Base-by-base conservation (phyloP, 2,329 filamentous ascomycete genomes). In the Fusarium newnesense region DNA sequence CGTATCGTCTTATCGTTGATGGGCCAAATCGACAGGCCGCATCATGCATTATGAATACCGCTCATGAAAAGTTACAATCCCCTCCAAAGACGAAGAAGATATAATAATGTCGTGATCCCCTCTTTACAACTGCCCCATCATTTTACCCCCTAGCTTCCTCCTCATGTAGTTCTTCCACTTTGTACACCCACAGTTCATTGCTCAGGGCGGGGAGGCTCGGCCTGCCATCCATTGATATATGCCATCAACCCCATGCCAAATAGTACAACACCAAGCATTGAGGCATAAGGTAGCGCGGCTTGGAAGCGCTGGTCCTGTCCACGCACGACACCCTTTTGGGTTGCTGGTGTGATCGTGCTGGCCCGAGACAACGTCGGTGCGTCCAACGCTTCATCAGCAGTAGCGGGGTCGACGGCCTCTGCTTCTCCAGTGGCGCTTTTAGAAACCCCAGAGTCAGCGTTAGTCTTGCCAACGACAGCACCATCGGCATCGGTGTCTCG, bases 231-330 rank as follows among this genome's bases (percentile, higher is more conserved):
- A 78, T 96, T 96, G 75, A 96, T 87, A 82, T 95, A 95, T 46
- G 93, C 93, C 94, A 96, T 96, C 73, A 96, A 81, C 19, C 94
- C 93, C 84, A 96, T 92, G 37, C 94, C 94, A 69, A 96, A 84
- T 63, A 96, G 82, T 32, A 96, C 93, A 37, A 96, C 94, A 16
- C 94, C 92, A 50, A 96, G 83, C 89, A 96, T 94, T 4, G 93
- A 95, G 44, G 92, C 92, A 78, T 95, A 96, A 21, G 94, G 94
- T 66, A 93, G 85, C 63, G 88, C 87, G 50, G 91, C 80, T 44
- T 82, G 76, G 64, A 88, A 78, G 57, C 80, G 84, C 73, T 82
- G 83, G 52, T 87, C 85, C 64, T 80, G 85, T 69, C 80, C 78
- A 68, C 83, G 79, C 69, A 83, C 78, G 56, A 82, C 78, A 58